Conservation (phyloP, 345 rosid genomes). For the Ricinus communis region DNA sequence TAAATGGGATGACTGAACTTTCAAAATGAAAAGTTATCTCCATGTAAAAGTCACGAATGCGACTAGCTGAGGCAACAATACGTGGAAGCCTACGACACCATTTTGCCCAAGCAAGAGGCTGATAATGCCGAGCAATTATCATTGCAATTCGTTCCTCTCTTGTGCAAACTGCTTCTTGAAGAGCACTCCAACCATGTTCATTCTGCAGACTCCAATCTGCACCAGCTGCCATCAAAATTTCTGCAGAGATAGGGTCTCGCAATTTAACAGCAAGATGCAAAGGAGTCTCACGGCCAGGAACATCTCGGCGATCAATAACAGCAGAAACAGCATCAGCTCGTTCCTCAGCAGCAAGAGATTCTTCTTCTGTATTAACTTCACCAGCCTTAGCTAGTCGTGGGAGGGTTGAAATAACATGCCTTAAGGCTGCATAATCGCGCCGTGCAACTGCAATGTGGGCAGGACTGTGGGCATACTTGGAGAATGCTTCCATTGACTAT, state of each 20-base stretch:
- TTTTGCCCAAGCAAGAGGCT: constrained; percentile 99
- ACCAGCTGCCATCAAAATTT: constrained; percentile 87
- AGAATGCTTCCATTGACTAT: constrained; percentile 65
- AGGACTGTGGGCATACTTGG: constrained; percentile 81
- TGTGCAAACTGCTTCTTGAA: constrained; percentile 98
- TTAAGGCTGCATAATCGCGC: constrained; percentile 69
- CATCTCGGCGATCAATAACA: constrained; percentile 83
- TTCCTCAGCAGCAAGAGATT: constrained; percentile 70
- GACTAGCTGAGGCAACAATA: constrained; percentile 74
- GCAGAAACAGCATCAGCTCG: constrained; percentile 75
- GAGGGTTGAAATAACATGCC: constrained; percentile 52
- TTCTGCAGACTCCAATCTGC: constrained; percentile 99
- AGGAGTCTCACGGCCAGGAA: constrained; percentile 94
- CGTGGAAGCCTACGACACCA: constrained; percentile 98
- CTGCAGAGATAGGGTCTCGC: constrained; percentile 73
- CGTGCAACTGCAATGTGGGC: constrained; percentile 81
- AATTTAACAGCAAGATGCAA: constrained; percentile 93
- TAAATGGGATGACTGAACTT: constrained; percentile 95
- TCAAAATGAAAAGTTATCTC: constrained; percentile 97
- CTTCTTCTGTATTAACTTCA: constrained; percentile 73
- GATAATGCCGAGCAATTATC: constrained; percentile 88
- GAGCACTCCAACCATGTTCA: constrained; percentile 98
- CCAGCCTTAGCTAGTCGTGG: constrained; percentile 82
- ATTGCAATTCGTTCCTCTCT: constrained; percentile 90
- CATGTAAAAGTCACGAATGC: constrained; percentile 95